phyloP scores from a whole-genome alignment of 2,329 filamentous ascomycete species.

The Boeremia exigua region DNA sequence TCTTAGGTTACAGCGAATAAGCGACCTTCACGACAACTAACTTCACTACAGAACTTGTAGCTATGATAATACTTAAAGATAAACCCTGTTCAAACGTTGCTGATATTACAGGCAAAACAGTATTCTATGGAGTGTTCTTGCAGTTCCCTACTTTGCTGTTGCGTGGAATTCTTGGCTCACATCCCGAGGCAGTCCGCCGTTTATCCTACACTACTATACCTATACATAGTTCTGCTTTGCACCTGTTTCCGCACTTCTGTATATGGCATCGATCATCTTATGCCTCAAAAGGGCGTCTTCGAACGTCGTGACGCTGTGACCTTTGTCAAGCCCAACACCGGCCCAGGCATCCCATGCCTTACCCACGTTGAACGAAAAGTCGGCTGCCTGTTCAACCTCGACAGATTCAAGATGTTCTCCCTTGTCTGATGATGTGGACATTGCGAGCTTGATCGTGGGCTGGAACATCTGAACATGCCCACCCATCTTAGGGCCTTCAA shows the following conservation, averaged over 20 bases:
- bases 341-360: constrained; percentile 64
- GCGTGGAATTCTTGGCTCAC: no score
- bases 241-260: constrained; percentile 40
- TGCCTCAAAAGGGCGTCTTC: constrained; percentile 45
- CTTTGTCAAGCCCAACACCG: constrained; percentile 33
- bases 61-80: no score
- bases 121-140: no score
- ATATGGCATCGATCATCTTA: constrained; percentile 47
- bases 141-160: no score
- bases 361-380: constrained; percentile 60
- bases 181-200: no score
- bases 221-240: constrained; percentile 40
- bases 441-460: constrained; percentile 33
- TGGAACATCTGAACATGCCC: constrained; percentile 55
- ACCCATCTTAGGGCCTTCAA: constrained; percentile 30
- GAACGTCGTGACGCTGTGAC: constrained; percentile 37
- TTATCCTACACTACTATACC: no score
- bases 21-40: no score
- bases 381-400: constrained; percentile 57
- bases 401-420: constrained; percentile 48
- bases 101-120: no score
- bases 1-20: no score
- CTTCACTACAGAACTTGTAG: no score
- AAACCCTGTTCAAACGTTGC: no score
- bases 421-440: constrained; percentile 44